Conservation (phyloP, 768 basidiomycete species). For the Tylopilus intermedius region DNA sequence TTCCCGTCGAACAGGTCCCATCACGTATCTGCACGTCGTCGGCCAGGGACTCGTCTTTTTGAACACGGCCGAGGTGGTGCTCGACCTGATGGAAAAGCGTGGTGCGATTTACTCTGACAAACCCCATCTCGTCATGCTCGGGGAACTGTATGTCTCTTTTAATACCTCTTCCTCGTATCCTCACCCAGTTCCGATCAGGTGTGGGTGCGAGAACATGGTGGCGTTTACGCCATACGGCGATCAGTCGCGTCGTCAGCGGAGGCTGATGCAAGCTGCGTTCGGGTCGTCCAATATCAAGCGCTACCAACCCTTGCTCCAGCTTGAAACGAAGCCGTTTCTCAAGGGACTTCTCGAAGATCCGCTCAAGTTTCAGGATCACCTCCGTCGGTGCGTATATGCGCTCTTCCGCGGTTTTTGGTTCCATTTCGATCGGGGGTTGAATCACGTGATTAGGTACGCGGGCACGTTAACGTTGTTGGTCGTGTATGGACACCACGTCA, state of each 20-base stretch:
- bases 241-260: conserved; percentile 58
- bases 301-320: conserved; percentile 55
- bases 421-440: neutral
- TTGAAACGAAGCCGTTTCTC: conserved; percentile 55
- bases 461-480: conserved; percentile 54
- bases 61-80: conserved; percentile 52
- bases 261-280: conserved; percentile 62
- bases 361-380: conserved; percentile 31
- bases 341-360: conserved; percentile 46
- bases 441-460: conserved; percentile 35
- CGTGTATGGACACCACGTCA: conserved; percentile 56
- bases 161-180: neutral
- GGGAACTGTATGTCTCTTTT: conserved; percentile 53
- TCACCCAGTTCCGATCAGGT: conserved; percentile 21
- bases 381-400: conserved; percentile 27
- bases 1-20: conserved; percentile 37
- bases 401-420: neutral
- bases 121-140: conserved; percentile 61
- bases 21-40: conserved; percentile 61
- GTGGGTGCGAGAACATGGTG: conserved; percentile 68
- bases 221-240: conserved; percentile 67
- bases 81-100: conserved; percentile 65
- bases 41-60: conserved; percentile 67
- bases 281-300: conserved; percentile 45
- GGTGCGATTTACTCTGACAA: conserved; percentile 74